Base-by-base conservation (phyloP, 208 protist species). In the Wallacemonas sp. region DNA sequence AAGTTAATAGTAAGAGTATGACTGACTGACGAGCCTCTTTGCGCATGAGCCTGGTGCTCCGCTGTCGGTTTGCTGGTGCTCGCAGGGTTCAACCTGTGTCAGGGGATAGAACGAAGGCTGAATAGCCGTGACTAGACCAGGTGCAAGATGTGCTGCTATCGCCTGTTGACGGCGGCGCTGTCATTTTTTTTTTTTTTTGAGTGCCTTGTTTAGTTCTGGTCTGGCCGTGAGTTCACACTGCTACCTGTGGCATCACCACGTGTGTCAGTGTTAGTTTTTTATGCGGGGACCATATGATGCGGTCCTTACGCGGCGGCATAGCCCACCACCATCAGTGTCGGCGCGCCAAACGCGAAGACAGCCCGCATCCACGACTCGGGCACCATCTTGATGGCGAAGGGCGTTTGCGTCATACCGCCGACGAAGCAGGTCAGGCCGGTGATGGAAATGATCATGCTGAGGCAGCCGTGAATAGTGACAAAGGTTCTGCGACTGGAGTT, bases 321-420 rank as follows among this genome's bases (percentile, higher is more conserved):
- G 31, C 46, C 62, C 33, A 17, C 42, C 62, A 36, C 45, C 41
- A 67, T 46, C 6, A 67, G 45, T 3, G 58, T 19, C 6, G 62
- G 62, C 36, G 62, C 44, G 1, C 39, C 49, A 2, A 67, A 6
- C 3, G 42, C 61, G 19, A 77, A 27, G 0, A 33, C 38, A 1
- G 46, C 11, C 38, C 69, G 69, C 24, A 81, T 22, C 0, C 51
- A 9, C 19, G 54, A 42, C 2, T 65, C 66, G 9, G 75, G 64
- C 17, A 81, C 27, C 55, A 73, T 70, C 27, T 68, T 24, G 24
- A 58, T 38, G 4, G 70, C 75, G 30, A 68, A 75, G 3, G 58
- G 24, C 3, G 75, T 81, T 22, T 46, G 33, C 2, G 71, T 55
- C 58, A 81, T 39, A 33, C 75, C 75, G 15, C 75, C 75, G 0